Conservation (phyloP, 441 rosid species). For the Arabidopsis lyrata region DNA sequence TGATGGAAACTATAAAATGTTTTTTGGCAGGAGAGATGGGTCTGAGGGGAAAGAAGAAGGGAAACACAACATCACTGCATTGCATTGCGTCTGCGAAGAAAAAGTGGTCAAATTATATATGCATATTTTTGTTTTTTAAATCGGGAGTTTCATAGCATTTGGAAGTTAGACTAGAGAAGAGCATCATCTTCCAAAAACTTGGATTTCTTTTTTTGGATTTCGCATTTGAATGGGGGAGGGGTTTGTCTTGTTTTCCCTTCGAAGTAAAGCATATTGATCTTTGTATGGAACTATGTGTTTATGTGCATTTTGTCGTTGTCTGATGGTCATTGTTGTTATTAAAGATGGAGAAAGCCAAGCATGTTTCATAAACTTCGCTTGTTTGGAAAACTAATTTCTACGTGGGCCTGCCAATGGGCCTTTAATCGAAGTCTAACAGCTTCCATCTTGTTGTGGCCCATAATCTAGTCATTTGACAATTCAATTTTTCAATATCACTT, state of each 20-base stretch:
- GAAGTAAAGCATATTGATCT: conserved; percentile 15
- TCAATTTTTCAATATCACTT: neutral
- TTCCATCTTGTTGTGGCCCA: neutral
- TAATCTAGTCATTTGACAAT: neutral
- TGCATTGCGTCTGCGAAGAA: conserved; percentile 18
- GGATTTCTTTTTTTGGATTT: conserved; percentile 25
- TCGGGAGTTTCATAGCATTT: conserved; percentile 31
- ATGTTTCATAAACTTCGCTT: neutral
- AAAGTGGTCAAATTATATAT: conserved; percentile 11
- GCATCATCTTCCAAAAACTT: conserved; percentile 25
- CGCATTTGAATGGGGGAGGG: conserved; percentile 17
- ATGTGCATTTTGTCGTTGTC: conserved; percentile 43
- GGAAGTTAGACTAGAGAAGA: conserved; percentile 22
- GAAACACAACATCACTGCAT: conserved; percentile 13
- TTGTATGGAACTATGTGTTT: conserved; percentile 30
- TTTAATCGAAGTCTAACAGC: neutral
- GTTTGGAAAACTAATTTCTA: no score
- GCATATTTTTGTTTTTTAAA: conserved; percentile 7
- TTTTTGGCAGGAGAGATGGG: conserved; percentile 31
- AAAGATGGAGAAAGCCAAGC: conserved; percentile 4
- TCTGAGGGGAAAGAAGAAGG: conserved; percentile 8
- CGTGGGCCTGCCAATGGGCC: conserved; percentile 31
- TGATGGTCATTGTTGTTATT: conserved; percentile 20
- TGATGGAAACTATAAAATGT: conserved; percentile 8
- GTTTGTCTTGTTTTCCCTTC: neutral